Evolutionary conservation across 2,329 filamentous ascomycete species (phyloP), one percentile per base, ranked within the genome.

Genomic region (Sordariomycetes sp.): DNA sequence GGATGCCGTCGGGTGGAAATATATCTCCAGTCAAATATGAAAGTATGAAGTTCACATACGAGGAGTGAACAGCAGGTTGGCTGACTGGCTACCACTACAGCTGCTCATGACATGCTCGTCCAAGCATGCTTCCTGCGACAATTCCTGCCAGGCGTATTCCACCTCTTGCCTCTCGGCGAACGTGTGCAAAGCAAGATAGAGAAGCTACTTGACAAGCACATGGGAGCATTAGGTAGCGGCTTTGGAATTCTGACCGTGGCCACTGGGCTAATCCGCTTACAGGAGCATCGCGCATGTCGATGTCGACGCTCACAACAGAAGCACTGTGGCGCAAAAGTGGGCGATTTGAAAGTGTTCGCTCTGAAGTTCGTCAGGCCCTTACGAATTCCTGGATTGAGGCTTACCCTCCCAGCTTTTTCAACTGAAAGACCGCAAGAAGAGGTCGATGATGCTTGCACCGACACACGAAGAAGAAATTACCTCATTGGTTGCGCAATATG

Each of bases 381-480:
- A 43, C 21, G 43, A 3, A 16, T 18, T 10, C 21, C 23, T 6
- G 23, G 3, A 10, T n/a, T 36, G 27, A 29, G 18, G n/a, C 49
- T 58, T 29, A 58, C 34, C 28, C 20, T 30, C 5, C 9, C 47
- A 92, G 79, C 70, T 95, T 15, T 90, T 95, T 46, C 76, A 74
- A 27, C 74, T 96, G 30, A 61, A 70, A 29, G 92, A 96, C 56
- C 76, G 92, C 36, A 92, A 83, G 55, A 74, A 82, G 6, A 65
- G 72, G 1, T 68, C 72, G 4, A 85, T 85, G 41, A 68, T 98
- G 20, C 71, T 98, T 4, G 82, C 87, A 2, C 92, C 92, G 1
- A 98, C 92, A 0, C 92, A 98, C 41, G 92, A 98, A 51, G 92
- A 98, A 55, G 92, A 98, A 53, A 92, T 98, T 45, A 98, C 92